Evolutionary conservation across 2,329 filamentous ascomycete species (phyloP).

Genomic region (Fusarium bulbicola): DNA sequence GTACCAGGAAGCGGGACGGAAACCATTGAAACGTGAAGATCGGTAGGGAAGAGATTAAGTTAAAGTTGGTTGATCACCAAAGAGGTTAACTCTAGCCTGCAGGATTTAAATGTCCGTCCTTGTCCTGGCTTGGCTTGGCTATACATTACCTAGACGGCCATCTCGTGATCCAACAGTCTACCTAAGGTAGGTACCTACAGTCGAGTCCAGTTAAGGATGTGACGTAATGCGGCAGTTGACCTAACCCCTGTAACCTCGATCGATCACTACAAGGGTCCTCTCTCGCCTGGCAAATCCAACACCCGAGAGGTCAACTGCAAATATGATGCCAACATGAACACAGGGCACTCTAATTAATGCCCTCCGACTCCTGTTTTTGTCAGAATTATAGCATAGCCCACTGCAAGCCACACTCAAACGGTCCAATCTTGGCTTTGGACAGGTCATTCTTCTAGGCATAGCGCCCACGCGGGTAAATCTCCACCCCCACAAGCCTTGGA

Average conservation of each 20-base stretch:
- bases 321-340: constrained; percentile 10
- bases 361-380: constrained; percentile 1
- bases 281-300: background rate
- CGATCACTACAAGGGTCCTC: background rate
- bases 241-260: constrained; percentile 4
- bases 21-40: background rate
- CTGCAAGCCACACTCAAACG: constrained; percentile 6
- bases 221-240: constrained; percentile 8
- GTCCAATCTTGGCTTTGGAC: background rate
- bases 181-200: background rate
- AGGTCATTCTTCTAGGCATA: constrained; percentile 15
- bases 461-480: constrained; percentile 19
- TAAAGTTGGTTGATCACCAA: background rate
- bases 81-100: background rate
- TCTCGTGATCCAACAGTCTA: background rate
- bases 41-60: background rate
- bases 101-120: background rate
- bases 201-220: background rate
- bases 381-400: constrained; percentile 4
- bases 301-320: background rate
- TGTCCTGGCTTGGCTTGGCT: too few relatives aligned
- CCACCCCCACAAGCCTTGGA: constrained; percentile 27
- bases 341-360: background rate
- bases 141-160: background rate
- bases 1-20: background rate